A percentile compares a stretch with the other conserved stretches of the same genome.
Evolutionary conservation across 495 filamentous ascomycete species (phyloP).

Genomic region (Aspergillus diversus): DNA sequence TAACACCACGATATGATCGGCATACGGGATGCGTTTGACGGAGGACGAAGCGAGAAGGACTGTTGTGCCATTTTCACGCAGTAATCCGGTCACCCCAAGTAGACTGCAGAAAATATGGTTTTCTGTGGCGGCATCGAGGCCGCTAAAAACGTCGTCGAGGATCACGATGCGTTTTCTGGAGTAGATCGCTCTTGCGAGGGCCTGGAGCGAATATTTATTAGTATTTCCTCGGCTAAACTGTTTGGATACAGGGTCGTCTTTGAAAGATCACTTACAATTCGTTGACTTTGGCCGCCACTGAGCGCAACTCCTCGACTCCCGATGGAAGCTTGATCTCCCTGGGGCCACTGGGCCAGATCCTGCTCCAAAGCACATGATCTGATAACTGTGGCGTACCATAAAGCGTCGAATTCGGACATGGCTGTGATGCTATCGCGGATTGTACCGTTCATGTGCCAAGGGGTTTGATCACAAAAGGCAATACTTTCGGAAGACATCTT

Average conservation of each 20-base stretch:
- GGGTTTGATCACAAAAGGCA: conserved; percentile 57
- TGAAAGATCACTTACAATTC: conserved; percentile 1
- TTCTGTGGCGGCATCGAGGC: conserved; percentile 53
- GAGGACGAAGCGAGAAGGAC: conserved; percentile 25
- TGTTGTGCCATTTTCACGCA: conserved; percentile 38
- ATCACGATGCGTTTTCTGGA: conserved; percentile 42
- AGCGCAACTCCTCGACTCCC: conserved; percentile 10
- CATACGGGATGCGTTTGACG: conserved; percentile 6
- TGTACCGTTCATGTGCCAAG: conserved; percentile 61
- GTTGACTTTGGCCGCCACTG: conserved; percentile 15
- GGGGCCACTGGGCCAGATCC: conserved; percentile 12
- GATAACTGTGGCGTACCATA: conserved; percentile 9
- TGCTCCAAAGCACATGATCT: conserved; percentile 8
- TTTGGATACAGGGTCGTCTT: neutral
- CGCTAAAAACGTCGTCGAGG: conserved; percentile 57
- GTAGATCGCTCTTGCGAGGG: conserved; percentile 45
- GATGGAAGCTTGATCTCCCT: conserved; percentile 9
- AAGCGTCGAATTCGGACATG: conserved; percentile 40
- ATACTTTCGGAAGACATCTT: conserved; percentile 41
- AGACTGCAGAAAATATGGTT: conserved; percentile 40
- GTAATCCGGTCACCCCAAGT: conserved; percentile 42
- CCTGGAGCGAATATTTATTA: neutral
- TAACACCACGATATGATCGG: conserved; percentile 9
- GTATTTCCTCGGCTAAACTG: neutral
- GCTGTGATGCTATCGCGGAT: conserved; percentile 62